Evolutionary conservation across 495 filamentous ascomycete genomes (phyloP).

Genomic region (Trichoderma gamsii): DNA sequence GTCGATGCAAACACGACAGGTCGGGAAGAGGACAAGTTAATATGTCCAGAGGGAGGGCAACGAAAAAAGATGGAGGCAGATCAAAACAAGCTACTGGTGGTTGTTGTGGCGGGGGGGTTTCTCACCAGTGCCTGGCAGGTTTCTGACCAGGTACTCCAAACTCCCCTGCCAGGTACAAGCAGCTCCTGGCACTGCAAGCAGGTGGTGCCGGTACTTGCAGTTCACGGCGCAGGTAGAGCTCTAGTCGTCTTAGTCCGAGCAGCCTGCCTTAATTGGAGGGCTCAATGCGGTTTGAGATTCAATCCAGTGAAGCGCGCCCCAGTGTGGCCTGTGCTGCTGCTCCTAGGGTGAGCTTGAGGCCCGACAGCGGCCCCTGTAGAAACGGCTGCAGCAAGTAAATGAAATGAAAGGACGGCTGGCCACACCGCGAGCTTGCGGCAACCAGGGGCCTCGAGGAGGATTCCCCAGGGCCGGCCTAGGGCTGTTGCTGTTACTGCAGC

Average conservation of each 20-base stretch:
- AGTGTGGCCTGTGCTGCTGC: constrained; percentile 3
- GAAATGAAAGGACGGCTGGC: constrained; percentile 8
- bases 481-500: neutral
- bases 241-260: too few relatives aligned
- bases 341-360: neutral
- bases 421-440: neutral
- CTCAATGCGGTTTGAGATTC: neutral
- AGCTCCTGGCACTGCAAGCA: too few relatives aligned
- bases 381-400: constrained; percentile 5
- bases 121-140: neutral
- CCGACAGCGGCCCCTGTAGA: neutral
- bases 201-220: too few relatives aligned
- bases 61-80: neutral
- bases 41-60: neutral
- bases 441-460: neutral
- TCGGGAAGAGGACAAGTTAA: neutral
- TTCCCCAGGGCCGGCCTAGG: neutral
- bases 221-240: too few relatives aligned
- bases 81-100: constrained; percentile 1
- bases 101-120: neutral
- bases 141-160: too few relatives aligned
- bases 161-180: too few relatives aligned
- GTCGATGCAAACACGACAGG: neutral
- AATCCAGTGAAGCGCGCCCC: constrained; percentile 9
- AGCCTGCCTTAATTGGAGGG: neutral